phyloP scores from a whole-genome alignment of 345 rosid genomes.

The Camelina laxa region DNA sequence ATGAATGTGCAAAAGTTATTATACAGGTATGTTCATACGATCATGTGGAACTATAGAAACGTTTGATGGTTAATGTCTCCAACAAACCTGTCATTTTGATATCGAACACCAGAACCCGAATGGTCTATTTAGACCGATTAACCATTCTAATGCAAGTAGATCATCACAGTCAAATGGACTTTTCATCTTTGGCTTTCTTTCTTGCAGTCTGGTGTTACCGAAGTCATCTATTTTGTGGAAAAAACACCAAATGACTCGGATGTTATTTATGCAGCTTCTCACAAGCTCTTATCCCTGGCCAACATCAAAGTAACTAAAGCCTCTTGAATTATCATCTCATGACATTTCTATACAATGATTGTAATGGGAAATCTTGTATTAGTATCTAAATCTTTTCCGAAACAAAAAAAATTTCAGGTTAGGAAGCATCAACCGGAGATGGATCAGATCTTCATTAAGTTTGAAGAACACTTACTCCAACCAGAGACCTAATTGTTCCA shows the following conservation, averaged over 20 bases:
- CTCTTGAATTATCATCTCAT: not conserved
- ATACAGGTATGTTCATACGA: conserved; percentile 68
- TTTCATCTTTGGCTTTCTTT: conserved; percentile 22
- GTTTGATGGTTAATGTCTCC: conserved; percentile 9
- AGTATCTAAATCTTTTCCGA: conserved; percentile 18
- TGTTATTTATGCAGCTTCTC: conserved; percentile 71
- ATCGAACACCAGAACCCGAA: not conserved
- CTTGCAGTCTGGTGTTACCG: conserved; percentile 85
- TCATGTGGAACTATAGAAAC: not conserved
- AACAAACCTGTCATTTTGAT: conserved; percentile 6
- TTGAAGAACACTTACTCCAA: conserved; percentile 50
- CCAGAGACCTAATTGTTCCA: conserved; percentile 8
- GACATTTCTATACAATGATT: not conserved
- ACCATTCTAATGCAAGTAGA: not conserved
- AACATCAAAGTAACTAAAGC: conserved; percentile 68
- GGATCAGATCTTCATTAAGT: conserved; percentile 66
- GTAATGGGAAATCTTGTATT: not conserved
- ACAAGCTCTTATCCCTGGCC: conserved; percentile 83
- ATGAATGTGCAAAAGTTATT: conserved; percentile 96
- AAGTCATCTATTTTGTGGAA: conserved; percentile 83
- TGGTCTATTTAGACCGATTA: not conserved
- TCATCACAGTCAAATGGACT: not conserved
- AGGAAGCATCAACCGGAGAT: conserved; percentile 81
- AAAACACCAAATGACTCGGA: conserved; percentile 61
- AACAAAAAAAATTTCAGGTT: conserved; percentile 49